phyloP scores from a whole-genome alignment of 1,284 basidiomycete species.

The Cystobasidiaceae sp. region DNA sequence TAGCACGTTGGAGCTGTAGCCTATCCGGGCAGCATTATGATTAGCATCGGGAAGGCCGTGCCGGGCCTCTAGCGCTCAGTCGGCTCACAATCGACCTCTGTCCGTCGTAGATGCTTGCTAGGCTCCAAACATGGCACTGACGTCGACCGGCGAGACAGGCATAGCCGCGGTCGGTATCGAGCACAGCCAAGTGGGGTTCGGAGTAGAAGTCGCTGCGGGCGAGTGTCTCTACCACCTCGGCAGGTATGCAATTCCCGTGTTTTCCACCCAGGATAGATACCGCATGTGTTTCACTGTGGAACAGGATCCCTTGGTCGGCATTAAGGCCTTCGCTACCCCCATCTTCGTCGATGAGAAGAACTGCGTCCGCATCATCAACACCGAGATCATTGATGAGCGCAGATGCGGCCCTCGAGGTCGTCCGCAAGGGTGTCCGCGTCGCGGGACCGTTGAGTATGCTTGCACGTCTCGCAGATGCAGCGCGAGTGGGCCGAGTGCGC shows the following conservation, averaged over 20 bases:
- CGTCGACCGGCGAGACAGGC: constrained; percentile 46
- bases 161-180: constrained; percentile 48
- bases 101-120: background rate
- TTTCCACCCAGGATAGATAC: constrained; percentile 1
- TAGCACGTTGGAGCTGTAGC: constrained; percentile 36
- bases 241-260: background rate
- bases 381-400: no score
- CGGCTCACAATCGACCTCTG: no score
- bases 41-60: no score
- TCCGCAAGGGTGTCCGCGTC: background rate
- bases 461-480: background rate
- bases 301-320: background rate
- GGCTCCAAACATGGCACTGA: constrained; percentile 47
- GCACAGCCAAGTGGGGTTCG: constrained; percentile 43
- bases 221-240: constrained; percentile 11
- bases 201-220: constrained; percentile 43
- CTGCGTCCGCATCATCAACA: background rate
- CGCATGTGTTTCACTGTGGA: constrained; percentile 21
- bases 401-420: constrained; percentile 5
- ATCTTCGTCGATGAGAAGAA: background rate
- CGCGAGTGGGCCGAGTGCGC: background rate
- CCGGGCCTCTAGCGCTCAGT: no score
- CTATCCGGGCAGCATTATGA: no score
- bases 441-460: no score
- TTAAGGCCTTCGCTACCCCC: no score